A percentile compares a stretch with the other conserved stretches of the same genome.
These are phyloP conservation scores for Xylariaceae sp. DNA, from an alignment of 2,329 filamentous ascomycete species.

Conservation along the genomic window DNA sequence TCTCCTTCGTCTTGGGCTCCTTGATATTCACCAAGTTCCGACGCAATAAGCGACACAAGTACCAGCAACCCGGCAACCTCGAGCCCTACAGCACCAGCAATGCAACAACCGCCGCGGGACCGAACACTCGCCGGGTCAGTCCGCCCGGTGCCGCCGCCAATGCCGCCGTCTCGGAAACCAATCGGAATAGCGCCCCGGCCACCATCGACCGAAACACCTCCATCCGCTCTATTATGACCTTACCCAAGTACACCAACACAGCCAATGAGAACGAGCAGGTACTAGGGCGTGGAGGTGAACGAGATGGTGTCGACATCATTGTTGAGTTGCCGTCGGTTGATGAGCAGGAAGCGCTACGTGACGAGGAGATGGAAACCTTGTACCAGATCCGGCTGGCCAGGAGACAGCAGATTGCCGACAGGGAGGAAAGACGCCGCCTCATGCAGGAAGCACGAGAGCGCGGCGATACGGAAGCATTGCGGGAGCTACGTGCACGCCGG, in stretches of 20 bases:
- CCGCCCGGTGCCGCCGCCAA: constrained; percentile 6
- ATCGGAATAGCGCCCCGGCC: constrained; percentile 29
- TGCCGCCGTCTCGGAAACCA: constrained; percentile 26
- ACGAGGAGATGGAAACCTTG: constrained; percentile 86
- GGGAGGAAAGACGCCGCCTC: constrained; percentile 66
- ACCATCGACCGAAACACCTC: constrained; percentile 75
- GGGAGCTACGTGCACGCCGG: constrained; percentile 56
- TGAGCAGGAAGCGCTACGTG: constrained; percentile 70
- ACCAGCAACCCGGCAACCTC: constrained; percentile 6
- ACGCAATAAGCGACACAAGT: constrained; percentile 6
- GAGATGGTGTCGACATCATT: constrained; percentile 85
- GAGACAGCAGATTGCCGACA: constrained; percentile 67
- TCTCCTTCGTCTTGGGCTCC: constrained; percentile 18
- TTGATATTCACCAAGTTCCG: constrained; percentile 17
- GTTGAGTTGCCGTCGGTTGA: constrained; percentile 77
- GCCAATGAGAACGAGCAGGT: constrained; percentile 74
- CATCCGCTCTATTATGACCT: constrained; percentile 86
- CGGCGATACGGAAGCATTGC: constrained; percentile 65
- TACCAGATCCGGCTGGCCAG: constrained; percentile 83
- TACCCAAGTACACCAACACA: constrained; percentile 75
- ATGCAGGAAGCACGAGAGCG: constrained; percentile 66
- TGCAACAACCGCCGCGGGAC: constrained; percentile 13
- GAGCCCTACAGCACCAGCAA: constrained; percentile 10
- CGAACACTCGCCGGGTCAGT: constrained; percentile 11
- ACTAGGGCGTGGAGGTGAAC: constrained; percentile 82